These are phyloP conservation scores for Hypoxylon sp. DNA, from an alignment of 2,329 filamentous ascomycete species.

Conservation along the genomic window DNA sequence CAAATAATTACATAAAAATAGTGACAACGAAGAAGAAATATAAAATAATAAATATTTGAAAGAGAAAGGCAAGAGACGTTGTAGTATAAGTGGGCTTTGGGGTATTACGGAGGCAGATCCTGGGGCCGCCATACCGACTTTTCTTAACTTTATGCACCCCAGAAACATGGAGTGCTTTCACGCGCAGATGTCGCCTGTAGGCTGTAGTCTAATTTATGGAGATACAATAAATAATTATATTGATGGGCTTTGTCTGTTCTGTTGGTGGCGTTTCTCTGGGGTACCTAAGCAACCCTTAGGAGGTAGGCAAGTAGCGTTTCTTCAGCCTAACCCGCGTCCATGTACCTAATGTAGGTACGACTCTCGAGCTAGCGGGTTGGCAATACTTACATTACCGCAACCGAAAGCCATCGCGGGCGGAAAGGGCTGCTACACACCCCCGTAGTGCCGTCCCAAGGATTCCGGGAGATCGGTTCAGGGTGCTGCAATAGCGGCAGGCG, in stretches of 20 bases:
- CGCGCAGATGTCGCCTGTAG: constrained; percentile 37
- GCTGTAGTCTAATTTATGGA: constrained; percentile 46
- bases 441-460: constrained; percentile 39
- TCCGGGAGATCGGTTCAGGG: constrained; percentile 45
- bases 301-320: constrained; percentile 16
- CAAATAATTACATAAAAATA: constrained; percentile 27
- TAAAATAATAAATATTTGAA: constrained; percentile 8
- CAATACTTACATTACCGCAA: constrained; percentile 30
- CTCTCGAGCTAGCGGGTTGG: constrained; percentile 24
- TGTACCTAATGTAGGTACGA: constrained; percentile 6
- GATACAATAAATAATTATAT: constrained; percentile 42
- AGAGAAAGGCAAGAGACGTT: constrained; percentile 8
- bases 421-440: constrained; percentile 23
- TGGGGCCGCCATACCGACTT: constrained; percentile 39
- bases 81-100: constrained; percentile 36
- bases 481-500: constrained; percentile 29
- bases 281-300: constrained; percentile 5
- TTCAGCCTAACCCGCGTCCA: constrained; percentile 13
- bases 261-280: constrained; percentile 20
- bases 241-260: constrained; percentile 24
- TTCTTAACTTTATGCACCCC: constrained; percentile 41
- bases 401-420: constrained; percentile 36
- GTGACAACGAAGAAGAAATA: constrained; percentile 1
- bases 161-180: constrained; percentile 38
- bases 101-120: constrained; percentile 36